Evolutionary conservation across 1,139 yeast genomes (phyloP).

Genomic region (Saccharomyces uvarum): DNA sequence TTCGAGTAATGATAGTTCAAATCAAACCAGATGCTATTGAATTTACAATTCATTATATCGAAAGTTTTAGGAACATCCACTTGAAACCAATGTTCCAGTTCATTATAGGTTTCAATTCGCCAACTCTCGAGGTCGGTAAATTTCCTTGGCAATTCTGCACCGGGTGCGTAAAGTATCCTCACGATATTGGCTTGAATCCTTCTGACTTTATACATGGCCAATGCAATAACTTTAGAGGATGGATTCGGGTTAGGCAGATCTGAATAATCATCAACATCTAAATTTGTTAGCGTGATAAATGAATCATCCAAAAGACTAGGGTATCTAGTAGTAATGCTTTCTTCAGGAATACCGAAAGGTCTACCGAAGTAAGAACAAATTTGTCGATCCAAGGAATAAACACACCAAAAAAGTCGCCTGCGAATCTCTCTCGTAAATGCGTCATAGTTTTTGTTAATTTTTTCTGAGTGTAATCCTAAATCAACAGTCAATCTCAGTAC

Average conservation of each 20-base stretch:
- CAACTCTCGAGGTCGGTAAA: conserved; percentile 51
- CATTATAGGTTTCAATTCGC: conserved; percentile 45
- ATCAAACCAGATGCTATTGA: conserved; percentile 45
- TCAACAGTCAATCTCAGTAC: conserved; percentile 76
- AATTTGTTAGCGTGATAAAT: conserved; percentile 36
- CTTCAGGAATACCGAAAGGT: conserved; percentile 72
- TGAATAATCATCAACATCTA: conserved; percentile 30
- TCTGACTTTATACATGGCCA: conserved; percentile 60
- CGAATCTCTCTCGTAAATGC: conserved; percentile 60
- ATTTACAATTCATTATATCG: conserved; percentile 63
- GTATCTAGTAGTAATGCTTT: conserved; percentile 52
- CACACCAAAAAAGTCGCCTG: conserved; percentile 81
- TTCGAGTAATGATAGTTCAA: conserved; percentile 73
- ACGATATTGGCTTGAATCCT: conserved; percentile 74
- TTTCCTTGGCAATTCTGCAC: conserved; percentile 59
- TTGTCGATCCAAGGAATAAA: conserved; percentile 75
- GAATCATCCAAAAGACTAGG: conserved; percentile 75
- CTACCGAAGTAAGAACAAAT: conserved; percentile 65
- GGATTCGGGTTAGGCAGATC: conserved; percentile 37
- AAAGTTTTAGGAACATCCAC: conserved; percentile 48
- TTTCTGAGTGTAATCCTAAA: conserved; percentile 69
- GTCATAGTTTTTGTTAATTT: conserved; percentile 38
- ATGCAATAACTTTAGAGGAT: conserved; percentile 59
- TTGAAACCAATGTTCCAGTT: conserved; percentile 56
- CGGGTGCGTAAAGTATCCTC: conserved; percentile 55